Base-by-base conservation (phyloP, 495 filamentous ascomycete species). In the Venustampulla echinocandica region DNA sequence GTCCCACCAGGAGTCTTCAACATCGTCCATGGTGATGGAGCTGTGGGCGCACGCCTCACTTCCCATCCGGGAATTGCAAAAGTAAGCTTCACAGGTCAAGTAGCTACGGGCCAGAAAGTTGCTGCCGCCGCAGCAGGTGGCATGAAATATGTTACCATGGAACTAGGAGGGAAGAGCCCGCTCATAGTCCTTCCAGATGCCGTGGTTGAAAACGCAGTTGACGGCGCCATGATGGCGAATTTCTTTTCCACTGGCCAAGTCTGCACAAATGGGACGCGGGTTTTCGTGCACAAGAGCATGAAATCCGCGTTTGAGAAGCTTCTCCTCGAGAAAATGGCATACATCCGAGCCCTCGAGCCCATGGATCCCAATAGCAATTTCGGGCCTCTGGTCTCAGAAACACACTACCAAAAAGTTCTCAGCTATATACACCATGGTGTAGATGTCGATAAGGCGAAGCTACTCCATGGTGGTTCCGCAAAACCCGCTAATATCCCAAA, bases 131-230 rank as follows among this genome's bases (percentile, higher is more conserved):
- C 85, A 4, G 76, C 79, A 1, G 79, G 73, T n/a, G 75, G 75
- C 28, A 86, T 89, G 81, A 89, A 90, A 59, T 87, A 85, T 58
- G 81, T 87, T 27, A 89, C 85, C 3, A 84, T 89, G 81, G 86
- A 92, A 58, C 71, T 90, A 1, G 86, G 86, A 37, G 86, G 86
- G 20, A 90, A 90, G 65, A 84, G 79, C 44, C 83, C 86, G 2
- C 63, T 82, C 17, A 66, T 90, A 36, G 64, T 90, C 25, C 73
- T 87, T 21, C 77, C 81, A 0, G 86, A 87, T 53, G 79, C 82
- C 0, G 72, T 84, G 37, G 55, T 89, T 2, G 80, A 85, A n/a
- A 73, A 67, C 37, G 85, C 85, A 10, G 85, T 85, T 23, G 75
- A 90, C 53, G 82, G 82, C 21, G 83, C 82, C 45, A 88, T 90